These are phyloP conservation scores for Ceratocystis colombiana DNA, from an alignment of 2,329 filamentous ascomycete genomes.

Conservation along the genomic window DNA sequence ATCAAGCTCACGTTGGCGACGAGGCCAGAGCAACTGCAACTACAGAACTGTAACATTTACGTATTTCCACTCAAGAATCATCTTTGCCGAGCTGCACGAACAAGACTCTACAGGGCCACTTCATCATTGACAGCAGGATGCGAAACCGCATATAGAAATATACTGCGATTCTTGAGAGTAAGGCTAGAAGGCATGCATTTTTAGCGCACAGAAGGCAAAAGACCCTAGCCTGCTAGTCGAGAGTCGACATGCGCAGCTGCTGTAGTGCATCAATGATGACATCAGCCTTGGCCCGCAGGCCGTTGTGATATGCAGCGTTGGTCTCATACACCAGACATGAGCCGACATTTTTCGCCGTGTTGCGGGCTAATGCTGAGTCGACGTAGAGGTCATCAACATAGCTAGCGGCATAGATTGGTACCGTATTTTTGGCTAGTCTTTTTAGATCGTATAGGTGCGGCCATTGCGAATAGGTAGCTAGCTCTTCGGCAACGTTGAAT, in stretches of 20 bases:
- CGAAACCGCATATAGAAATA: background rate
- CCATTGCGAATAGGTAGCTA: constrained; percentile 64
- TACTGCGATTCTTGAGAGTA: background rate
- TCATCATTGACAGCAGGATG: background rate
- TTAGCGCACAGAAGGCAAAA: background rate
- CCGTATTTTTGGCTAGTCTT: constrained; percentile 63
- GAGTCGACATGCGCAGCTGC: constrained; percentile 39
- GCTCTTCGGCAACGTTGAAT: constrained; percentile 55
- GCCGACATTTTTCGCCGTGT: constrained; percentile 64
- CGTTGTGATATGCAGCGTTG: constrained; percentile 81
- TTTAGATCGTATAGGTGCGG: constrained; percentile 63
- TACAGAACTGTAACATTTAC: background rate
- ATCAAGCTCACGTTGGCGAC: background rate
- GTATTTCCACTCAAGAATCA: background rate
- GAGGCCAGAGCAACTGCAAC: background rate
- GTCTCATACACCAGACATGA: constrained; percentile 74
- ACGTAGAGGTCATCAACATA: constrained; percentile 92
- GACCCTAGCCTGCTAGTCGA: constrained; percentile 20
- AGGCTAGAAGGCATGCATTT: background rate
- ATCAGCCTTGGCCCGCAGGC: constrained; percentile 59
- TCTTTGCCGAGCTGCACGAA: background rate
- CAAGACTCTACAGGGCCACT: background rate
- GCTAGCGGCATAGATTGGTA: constrained; percentile 76
- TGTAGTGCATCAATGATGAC: constrained; percentile 53
- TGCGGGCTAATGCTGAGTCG: constrained; percentile 60